Evolutionary conservation across 768 basidiomycete genomes (phyloP).

Genomic region (Lactifluus piperatus): DNA sequence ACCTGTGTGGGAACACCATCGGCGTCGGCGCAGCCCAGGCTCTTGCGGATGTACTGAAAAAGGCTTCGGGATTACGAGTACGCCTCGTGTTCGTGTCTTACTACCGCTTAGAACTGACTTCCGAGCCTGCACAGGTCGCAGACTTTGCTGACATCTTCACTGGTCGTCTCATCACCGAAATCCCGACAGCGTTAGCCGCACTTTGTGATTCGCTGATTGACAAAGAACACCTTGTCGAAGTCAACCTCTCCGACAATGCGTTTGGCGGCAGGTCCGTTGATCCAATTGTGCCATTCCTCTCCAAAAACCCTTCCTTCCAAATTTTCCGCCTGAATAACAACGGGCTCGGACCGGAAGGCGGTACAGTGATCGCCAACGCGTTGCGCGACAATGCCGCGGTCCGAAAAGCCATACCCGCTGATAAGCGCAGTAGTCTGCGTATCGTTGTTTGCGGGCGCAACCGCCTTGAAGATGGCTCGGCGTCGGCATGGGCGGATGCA

Average conservation of each 20-base stretch:
- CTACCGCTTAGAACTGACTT: neutral
- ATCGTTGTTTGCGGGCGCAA: conserved; percentile 91
- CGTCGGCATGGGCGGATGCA: conserved; percentile 75
- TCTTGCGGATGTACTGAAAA: conserved; percentile 69
- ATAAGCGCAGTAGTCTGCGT: conserved; percentile 61
- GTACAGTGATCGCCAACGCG: conserved; percentile 77
- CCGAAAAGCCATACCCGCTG: conserved; percentile 46
- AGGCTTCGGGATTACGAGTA: conserved; percentile 64
- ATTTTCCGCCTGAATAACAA: conserved; percentile 93
- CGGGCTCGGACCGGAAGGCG: conserved; percentile 88
- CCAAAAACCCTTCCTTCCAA: conserved; percentile 71
- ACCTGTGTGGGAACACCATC: conserved; percentile 89
- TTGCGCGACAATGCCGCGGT: conserved; percentile 61
- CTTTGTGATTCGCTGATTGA: conserved; percentile 82
- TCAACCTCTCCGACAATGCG: conserved; percentile 93
- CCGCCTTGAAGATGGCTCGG: conserved; percentile 87
- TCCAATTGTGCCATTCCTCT: conserved; percentile 85
- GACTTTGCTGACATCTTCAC: conserved; percentile 98
- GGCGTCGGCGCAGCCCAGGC: conserved; percentile 85
- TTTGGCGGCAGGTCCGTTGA: conserved; percentile 94
- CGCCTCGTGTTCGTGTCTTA: conserved; percentile 20
- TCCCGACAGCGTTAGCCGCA: conserved; percentile 80
- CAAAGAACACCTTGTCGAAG: conserved; percentile 72
- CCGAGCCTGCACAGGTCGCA: conserved; percentile 62
- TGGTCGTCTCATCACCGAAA: conserved; percentile 90